These are phyloP conservation scores for Hemisphaericaspora xylanilytica DNA, from an alignment of 1,139 yeast genomes.

Conservation along the genomic window DNA sequence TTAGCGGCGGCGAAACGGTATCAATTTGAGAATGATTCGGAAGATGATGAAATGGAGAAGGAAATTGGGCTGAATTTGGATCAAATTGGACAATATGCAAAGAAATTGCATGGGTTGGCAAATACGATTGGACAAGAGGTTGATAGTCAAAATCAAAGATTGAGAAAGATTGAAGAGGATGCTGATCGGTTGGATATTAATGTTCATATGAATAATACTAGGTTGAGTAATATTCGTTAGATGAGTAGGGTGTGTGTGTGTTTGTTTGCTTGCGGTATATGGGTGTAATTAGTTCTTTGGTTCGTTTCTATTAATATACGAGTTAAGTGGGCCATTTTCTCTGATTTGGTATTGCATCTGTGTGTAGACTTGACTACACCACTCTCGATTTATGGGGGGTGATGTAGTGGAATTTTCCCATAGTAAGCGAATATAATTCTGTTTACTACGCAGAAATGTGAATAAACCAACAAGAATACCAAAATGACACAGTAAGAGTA, in stretches of 20 bases:
- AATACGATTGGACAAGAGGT: constrained; percentile 48
- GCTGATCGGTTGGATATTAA: constrained; percentile 56
- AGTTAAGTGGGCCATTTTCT: too few species aligned
- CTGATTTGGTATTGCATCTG: too few species aligned
- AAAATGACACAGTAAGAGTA: too few species aligned
- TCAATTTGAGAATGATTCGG: constrained; percentile 54
- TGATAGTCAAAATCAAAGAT: constrained; percentile 47
- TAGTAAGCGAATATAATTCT: too few species aligned
- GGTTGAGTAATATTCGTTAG: constrained; percentile 44
- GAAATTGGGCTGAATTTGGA: constrained; percentile 54
- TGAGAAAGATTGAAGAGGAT: constrained; percentile 52
- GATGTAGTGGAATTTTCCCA: too few species aligned
- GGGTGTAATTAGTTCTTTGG: too few species aligned
- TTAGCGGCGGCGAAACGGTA: constrained; percentile 47
- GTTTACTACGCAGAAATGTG: too few species aligned
- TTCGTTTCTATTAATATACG: too few species aligned
- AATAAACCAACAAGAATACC: too few species aligned
- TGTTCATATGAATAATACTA: constrained; percentile 48
- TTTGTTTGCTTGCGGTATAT: too few species aligned
- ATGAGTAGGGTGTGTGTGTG: background rate
- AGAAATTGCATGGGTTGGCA: constrained; percentile 46
- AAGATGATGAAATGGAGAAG: constrained; percentile 60
- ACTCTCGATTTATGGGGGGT: too few species aligned
- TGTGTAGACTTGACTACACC: too few species aligned
- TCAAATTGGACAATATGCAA: constrained; percentile 47